phyloP scores from a whole-genome alignment of 805 yeast genomes.

The Metschnikowia lochheadii region DNA sequence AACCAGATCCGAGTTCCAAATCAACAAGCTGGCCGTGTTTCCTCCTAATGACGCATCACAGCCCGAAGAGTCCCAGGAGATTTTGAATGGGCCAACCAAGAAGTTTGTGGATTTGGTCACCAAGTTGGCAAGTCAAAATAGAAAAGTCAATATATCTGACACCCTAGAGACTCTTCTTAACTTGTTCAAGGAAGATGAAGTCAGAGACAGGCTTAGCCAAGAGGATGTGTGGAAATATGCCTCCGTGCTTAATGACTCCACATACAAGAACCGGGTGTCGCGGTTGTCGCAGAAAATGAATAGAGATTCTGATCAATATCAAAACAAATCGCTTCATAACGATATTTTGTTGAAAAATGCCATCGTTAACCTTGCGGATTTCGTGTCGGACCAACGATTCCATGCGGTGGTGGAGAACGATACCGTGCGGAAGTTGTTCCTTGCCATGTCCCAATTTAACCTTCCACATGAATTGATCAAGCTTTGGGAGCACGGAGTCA shows the following conservation, averaged over 20 bases:
- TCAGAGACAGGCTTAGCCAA: conserved; percentile 8
- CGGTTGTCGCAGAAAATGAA: conserved; percentile 32
- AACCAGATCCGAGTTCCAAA: not conserved
- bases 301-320: conserved; percentile 36
- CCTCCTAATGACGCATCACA: not conserved
- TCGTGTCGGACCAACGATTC: conserved; percentile 28
- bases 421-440: conserved; percentile 25
- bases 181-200: conserved; percentile 13
- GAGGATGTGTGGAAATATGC: conserved; percentile 13
- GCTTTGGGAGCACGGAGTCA: conserved; percentile 66
- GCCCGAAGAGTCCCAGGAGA: not conserved
- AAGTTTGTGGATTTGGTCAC: conserved; percentile 28
- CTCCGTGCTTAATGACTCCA: conserved; percentile 14
- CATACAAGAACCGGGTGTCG: conserved; percentile 27
- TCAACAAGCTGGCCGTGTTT: not conserved
- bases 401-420: conserved; percentile 21
- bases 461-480: conserved; percentile 60
- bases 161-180: conserved; percentile 8
- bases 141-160: conserved; percentile 1
- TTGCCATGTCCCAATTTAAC: conserved; percentile 27
- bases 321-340: conserved; percentile 20
- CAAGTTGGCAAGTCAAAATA: conserved; percentile 13
- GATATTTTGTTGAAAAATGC: conserved; percentile 31
- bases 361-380: conserved; percentile 28
- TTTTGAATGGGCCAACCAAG: not conserved